Conservation (phyloP, 768 basidiomycete species). For the Tubosaeta sp. region DNA sequence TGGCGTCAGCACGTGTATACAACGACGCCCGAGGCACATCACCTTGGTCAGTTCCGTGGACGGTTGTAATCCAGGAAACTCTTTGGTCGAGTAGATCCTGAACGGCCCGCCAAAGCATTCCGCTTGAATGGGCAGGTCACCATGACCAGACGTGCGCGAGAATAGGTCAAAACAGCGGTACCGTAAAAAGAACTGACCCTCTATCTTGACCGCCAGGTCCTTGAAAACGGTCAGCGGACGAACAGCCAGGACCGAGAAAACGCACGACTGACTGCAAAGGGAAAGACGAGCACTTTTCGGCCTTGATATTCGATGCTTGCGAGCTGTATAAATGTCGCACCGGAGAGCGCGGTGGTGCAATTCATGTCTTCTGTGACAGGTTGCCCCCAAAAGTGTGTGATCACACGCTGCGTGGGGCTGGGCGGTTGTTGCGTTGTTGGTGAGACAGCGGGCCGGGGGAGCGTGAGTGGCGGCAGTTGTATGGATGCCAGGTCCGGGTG, state of each 20-base stretch:
- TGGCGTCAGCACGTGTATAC: neutral
- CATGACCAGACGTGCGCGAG: conserved; percentile 29
- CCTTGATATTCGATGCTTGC: conserved; percentile 50
- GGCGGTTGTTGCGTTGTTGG: conserved; percentile 6
- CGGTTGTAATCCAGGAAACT: conserved; percentile 66
- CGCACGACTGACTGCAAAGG: conserved; percentile 48
- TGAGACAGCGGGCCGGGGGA: conserved; percentile 10
- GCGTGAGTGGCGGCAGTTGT: conserved; percentile 21
- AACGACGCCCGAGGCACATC: neutral
- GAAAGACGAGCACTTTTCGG: conserved; percentile 53
- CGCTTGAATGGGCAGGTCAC: conserved; percentile 46
- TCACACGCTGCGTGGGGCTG: conserved; percentile 31
- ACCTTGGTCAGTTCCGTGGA: conserved; percentile 72
- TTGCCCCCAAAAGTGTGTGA: conserved; percentile 39
- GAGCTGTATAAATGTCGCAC: conserved; percentile 59
- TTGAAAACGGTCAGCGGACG: conserved; percentile 21
- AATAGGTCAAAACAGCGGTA: conserved; percentile 67
- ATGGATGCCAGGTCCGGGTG: conserved; percentile 12
- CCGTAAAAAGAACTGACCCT: conserved; percentile 66
- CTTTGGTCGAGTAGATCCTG: conserved; percentile 67
- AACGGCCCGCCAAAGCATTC: conserved; percentile 65
- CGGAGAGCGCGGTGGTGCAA: conserved; percentile 51
- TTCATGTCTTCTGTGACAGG: conserved; percentile 43
- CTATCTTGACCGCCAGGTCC: conserved; percentile 66
- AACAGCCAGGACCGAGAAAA: conserved; percentile 6